Base-by-base conservation (phyloP, 257 asterid species). In the Henckelia pumila region DNA sequence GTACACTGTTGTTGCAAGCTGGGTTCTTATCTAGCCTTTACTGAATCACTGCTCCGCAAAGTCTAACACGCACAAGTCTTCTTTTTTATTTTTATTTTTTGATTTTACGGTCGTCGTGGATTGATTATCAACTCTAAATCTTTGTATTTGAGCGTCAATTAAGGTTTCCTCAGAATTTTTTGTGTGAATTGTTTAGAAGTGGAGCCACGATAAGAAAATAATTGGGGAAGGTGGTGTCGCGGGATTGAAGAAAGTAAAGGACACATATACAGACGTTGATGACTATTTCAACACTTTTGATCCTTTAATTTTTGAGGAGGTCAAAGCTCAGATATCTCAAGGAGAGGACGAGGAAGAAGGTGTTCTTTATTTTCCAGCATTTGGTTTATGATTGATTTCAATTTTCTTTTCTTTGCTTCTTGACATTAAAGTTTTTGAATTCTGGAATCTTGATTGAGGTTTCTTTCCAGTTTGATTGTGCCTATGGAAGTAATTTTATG, bases 241-340 rank as follows among this genome's bases (percentile, higher is more conserved):
- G 52, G 88, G 82, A n/a, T 71, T 87, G 76, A 85, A 63, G 79
- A 66, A 81, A 71, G 96, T 89, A 73, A 84, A 85, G 89, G 35
- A 78, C 70, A 85, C 89, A 1, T 94, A 88, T 65, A 76, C 71
- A 67, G 91, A 91, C 69, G 95, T 87, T 32, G 87, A 86, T 49
- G 97, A 91, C 22, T 94, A 94, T 80, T 69, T 91, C 30, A 61
- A 75, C 24, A 87, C 89, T 21, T 94, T 82, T 73, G 97, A 86
- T 86, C 99, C 99, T 17, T 80, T 94, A 77, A 85, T 94, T 55
- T 91, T 94, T 67, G 99, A 94, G 80, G 99, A 94, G 71, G 99
- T 83, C 30, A 94, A 94, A 79, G 95, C 96, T 19, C 96, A 85
- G 77, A 94, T 94, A 72, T 64, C 78, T 63, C 86, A 85, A 75